These are phyloP conservation scores for Mediolabrus comicus DNA, from an alignment of 108 stramenopile species.

Conservation along the genomic window DNA sequence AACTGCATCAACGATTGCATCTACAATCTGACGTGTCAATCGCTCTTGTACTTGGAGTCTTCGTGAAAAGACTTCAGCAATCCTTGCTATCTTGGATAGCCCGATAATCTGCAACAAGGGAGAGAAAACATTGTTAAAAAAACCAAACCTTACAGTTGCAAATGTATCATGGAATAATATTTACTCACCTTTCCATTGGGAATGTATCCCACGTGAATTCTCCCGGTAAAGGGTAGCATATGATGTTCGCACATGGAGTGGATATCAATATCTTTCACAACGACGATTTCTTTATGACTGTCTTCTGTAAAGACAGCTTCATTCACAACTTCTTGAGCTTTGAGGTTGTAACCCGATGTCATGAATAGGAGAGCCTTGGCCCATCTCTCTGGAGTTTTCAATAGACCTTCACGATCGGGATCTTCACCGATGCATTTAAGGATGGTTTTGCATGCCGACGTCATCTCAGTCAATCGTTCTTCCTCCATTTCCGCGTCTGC, in stretches of 20 bases:
- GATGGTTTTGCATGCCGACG: constrained; percentile 84
- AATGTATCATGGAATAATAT: constrained; percentile 51
- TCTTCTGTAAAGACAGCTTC: constrained; percentile 92
- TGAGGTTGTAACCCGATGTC: constrained; percentile 88
- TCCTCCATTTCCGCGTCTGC: constrained; percentile 15
- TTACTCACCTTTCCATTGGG: constrained; percentile 86
- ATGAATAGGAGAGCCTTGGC: constrained; percentile 94
- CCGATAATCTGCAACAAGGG: constrained; percentile 72
- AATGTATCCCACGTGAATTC: constrained; percentile 97
- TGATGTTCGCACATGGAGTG: constrained; percentile 98
- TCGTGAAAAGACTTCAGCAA: constrained; percentile 91
- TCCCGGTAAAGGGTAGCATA: constrained; percentile 97
- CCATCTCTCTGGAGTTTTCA: constrained; percentile 92
- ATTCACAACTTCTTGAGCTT: constrained; percentile 78
- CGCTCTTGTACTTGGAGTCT: constrained; percentile 99
- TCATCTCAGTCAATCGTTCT: constrained; percentile 72
- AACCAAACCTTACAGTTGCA: too few relatives aligned
- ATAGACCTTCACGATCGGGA: constrained; percentile 88
- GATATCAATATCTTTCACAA: constrained; percentile 97
- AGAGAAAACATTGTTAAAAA: too few relatives aligned
- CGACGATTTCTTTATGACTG: constrained; percentile 93
- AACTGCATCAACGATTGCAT: constrained; percentile 92
- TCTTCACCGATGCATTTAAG: constrained; percentile 97
- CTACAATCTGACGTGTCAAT: constrained; percentile 93
- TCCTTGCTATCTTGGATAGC: constrained; percentile 92